Conservation (phyloP, 2,329 filamentous ascomycete genomes). For the Penicillium freii region DNA sequence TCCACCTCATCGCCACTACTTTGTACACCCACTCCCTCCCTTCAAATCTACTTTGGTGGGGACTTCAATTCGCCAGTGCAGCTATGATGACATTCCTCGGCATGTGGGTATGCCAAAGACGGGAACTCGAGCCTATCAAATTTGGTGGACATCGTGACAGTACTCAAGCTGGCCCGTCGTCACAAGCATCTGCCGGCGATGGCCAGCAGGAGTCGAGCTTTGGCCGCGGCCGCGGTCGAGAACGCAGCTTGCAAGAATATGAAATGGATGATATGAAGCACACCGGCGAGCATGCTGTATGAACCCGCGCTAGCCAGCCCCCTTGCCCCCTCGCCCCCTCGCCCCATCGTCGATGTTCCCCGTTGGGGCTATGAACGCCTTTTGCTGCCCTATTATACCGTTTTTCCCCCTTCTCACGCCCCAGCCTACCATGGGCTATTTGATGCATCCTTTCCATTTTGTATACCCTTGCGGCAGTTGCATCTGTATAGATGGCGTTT, state of each 20-base stretch:
- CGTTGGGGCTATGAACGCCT: conserved; percentile 16
- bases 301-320: conserved; percentile 2
- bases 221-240: conserved; percentile 34
- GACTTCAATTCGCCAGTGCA: conserved; percentile 60
- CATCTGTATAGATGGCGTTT: conserved; percentile 37
- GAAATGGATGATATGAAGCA: conserved; percentile 38
- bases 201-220: conserved; percentile 25
- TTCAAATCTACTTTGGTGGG: conserved; percentile 83
- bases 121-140: conserved; percentile 82
- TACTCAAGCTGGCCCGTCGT: conserved; percentile 16
- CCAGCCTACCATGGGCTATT: not conserved
- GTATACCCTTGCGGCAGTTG: conserved; percentile 35
- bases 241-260: conserved; percentile 33
- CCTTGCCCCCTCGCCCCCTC: not conserved
- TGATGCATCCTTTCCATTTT: conserved; percentile 16
- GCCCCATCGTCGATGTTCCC: conserved; percentile 2
- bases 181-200: conserved; percentile 15
- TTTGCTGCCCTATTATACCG: not conserved
- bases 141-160: conserved; percentile 63
- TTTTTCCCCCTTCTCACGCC: conserved; percentile 8
- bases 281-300: conserved; percentile 32
- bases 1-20: conserved; percentile 75
- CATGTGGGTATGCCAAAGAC: conserved; percentile 87
- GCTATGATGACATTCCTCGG: conserved; percentile 68
- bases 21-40: conserved; percentile 77